Conservation (phyloP, 2,329 filamentous ascomycete species). For the Penicillium brevicompactum region DNA sequence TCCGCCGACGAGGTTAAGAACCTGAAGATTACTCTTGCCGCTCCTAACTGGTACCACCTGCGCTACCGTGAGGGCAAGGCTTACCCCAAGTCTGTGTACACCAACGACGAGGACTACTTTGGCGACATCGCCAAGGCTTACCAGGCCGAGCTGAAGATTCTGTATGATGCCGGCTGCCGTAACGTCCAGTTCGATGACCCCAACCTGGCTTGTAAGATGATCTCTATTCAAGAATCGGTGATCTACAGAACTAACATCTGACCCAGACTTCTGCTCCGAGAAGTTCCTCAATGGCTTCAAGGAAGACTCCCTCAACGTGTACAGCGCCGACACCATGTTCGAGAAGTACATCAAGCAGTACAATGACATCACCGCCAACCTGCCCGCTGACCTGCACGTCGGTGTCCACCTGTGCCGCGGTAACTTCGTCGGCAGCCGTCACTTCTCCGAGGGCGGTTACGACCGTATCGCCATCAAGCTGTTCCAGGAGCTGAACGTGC, state of each 20-base stretch:
- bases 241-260: constrained; percentile 4
- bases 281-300: constrained; percentile 72
- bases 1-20: constrained; percentile 64
- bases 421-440: constrained; percentile 67
- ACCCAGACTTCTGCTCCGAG: constrained; percentile 70
- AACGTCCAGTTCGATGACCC: constrained; percentile 72
- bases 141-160: constrained; percentile 61
- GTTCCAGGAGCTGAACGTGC: constrained; percentile 63
- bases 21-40: constrained; percentile 69
- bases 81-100: constrained; percentile 60
- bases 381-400: constrained; percentile 71
- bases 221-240: too few relatives aligned
- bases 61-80: constrained; percentile 59
- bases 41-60: constrained; percentile 71
- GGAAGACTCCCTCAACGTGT: constrained; percentile 67
- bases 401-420: constrained; percentile 73
- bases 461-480: constrained; percentile 68
- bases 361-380: constrained; percentile 67
- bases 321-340: constrained; percentile 69
- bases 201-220: constrained; percentile 61
- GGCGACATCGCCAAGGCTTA: constrained; percentile 67
- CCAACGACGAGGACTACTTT: constrained; percentile 64
- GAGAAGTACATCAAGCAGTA: constrained; percentile 77
- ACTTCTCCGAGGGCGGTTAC: constrained; percentile 69
- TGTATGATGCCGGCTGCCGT: constrained; percentile 64